Conservation (phyloP, 2,329 filamentous ascomycete genomes). For the Cladorrhinum sp. region DNA sequence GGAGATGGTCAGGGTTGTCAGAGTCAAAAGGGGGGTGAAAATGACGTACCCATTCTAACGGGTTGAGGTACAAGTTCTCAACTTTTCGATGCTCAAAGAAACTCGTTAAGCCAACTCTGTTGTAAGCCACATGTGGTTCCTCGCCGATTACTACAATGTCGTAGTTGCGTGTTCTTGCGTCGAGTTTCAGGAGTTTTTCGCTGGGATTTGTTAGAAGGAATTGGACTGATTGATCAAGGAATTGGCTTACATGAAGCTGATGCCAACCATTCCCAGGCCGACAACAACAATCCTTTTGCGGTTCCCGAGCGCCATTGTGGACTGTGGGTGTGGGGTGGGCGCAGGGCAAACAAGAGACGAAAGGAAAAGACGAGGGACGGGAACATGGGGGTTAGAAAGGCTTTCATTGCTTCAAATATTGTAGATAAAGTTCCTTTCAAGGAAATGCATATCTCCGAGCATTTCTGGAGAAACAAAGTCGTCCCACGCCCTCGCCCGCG, state of each 20-base stretch:
- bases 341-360: background rate
- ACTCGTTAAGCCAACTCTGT: slow-evolving; percentile 81
- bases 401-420: background rate
- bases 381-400: background rate
- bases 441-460: slow-evolving; percentile 6
- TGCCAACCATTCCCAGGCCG: slow-evolving; percentile 87
- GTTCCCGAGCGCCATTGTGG: slow-evolving; percentile 27
- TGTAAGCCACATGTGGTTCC: slow-evolving; percentile 84
- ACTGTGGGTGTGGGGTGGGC: background rate
- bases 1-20: background rate
- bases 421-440: background rate
- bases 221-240: background rate
- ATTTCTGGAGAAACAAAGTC: background rate
- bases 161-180: slow-evolving; percentile 71
- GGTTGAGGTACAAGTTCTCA: slow-evolving; percentile 85
- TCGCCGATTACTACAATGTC: slow-evolving; percentile 84
- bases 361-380: background rate
- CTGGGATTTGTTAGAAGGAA: slow-evolving; percentile 42
- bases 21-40: background rate
- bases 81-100: slow-evolving; percentile 85
- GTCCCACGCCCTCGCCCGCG: background rate
- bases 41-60: slow-evolving; percentile 68
- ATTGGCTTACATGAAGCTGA: slow-evolving; percentile 75
- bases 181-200: slow-evolving; percentile 84
- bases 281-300: slow-evolving; percentile 76